Evolutionary conservation across 768 basidiomycete species (phyloP), one percentile per base, ranked within the genome.

Genomic region (Lentinula sp.): DNA sequence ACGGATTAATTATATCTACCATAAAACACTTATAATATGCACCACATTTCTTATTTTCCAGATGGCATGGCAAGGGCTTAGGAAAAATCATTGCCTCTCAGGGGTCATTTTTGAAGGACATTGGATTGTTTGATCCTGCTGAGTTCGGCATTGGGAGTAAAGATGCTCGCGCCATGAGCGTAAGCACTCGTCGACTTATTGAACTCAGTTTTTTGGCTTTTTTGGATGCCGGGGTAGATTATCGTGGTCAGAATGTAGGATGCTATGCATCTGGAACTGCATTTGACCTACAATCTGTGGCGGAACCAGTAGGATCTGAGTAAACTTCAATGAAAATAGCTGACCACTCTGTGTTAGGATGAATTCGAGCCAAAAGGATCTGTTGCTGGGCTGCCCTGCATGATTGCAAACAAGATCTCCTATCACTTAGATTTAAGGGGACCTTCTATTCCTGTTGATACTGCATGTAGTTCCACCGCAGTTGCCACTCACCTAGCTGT

Each of bases 371-470:
- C 70, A 12, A 62, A 62, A 16, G 74, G 74, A 1, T 72, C 72
- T 1, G 73, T 79, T 43, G 73, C 73, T 7, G 71, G 67, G 7
- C 62, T 65, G 37, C 73, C 76, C 6, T 64, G 67, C 9, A 74
- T 72, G 67, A 68, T 79, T 4, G 76, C 79, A 13, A 79, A 79
- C 66, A 67, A 69, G 36, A 67, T 79, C 33, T 78, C 79, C 1
- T 77, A 79, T 63, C 72, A 75, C 59, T 65, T 79, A 15, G 74
- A 77, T 61, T 50, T 32, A 1, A 16, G 12, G 28, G 51, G 81
- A 9, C 83, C 82, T 9, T 84, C 82, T 3, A 62, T 83, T 41
- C 77, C 80, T 8, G 64, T 76, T 0, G 81, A 84, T 62, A 80
- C 79, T 0, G 80, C 80, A 2, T 83, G 82, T 54, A 57, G 43